phyloP scores from a whole-genome alignment of 305 asterid genomes.

The Withania somnifera region DNA sequence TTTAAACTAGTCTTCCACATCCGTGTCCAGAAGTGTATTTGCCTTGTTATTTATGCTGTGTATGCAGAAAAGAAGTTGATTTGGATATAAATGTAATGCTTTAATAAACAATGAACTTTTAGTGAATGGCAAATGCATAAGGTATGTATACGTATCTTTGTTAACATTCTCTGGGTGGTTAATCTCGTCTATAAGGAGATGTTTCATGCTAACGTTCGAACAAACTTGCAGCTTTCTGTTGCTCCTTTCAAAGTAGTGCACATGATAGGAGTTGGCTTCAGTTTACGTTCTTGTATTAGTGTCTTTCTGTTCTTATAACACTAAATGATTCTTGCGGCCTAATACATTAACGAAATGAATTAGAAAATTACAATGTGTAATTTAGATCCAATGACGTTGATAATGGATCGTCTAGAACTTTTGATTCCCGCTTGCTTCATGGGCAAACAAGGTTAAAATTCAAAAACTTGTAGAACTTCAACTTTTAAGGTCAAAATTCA shows the following conservation, averaged over 20 bases:
- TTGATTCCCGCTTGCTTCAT: neutral
- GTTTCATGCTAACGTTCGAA: neutral
- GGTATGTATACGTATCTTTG: neutral
- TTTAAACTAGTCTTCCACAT: slow-evolving; percentile 17
- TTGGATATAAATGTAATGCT: slow-evolving; percentile 1
- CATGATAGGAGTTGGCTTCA: neutral
- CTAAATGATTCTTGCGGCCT: neutral
- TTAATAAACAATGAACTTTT: slow-evolving; percentile 6
- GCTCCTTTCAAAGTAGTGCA: neutral
- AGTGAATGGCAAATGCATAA: slow-evolving; percentile 5
- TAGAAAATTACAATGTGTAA: neutral
- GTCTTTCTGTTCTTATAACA: neutral
- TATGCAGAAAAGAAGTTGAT: neutral
- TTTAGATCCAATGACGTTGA: neutral
- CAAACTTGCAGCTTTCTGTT: neutral
- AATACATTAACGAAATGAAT: neutral
- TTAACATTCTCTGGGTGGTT: neutral
- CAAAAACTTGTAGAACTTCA: too few relatives aligned
- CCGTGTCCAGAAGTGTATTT: neutral
- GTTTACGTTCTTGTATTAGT: neutral
- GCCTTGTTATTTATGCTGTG: slow-evolving; percentile 1
- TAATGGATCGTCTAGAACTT: neutral
- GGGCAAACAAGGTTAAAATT: neutral
- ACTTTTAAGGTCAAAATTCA: neutral
- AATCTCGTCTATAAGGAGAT: neutral